Conservation (phyloP, 371 early-diverging fungal species). For the Choanephora cucurbitarum region DNA sequence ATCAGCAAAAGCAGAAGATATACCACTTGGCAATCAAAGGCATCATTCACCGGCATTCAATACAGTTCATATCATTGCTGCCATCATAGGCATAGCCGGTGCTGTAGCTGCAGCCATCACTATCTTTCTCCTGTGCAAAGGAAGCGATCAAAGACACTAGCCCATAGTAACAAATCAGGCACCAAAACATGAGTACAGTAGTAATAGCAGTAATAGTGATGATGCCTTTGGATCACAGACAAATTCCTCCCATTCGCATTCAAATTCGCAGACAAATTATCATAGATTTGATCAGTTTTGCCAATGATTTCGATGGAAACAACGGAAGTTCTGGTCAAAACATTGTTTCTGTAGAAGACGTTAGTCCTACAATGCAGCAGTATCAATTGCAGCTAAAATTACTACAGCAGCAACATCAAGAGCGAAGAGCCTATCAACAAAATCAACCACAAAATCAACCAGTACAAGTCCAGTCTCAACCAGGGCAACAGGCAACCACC, state of each 20-base stretch:
- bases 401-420: conserved; percentile 18
- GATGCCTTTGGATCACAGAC: neutral
- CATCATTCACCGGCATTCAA: conserved; percentile 37
- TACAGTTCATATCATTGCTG: conserved; percentile 41
- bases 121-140: conserved; percentile 29
- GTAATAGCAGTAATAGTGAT: too few relatives aligned
- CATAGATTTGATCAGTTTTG: conserved; percentile 19
- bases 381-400: conserved; percentile 23
- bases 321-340: conserved; percentile 7
- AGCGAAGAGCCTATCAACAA: too few relatives aligned
- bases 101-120: conserved; percentile 31
- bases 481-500: neutral
- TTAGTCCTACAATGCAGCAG: conserved; percentile 27
- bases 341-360: conserved; percentile 10
- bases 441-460: too few relatives aligned
- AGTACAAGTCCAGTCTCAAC: too few relatives aligned
- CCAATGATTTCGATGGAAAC: conserved; percentile 20
- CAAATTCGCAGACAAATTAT: neutral
- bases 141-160: conserved; percentile 8
- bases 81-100: conserved; percentile 34
- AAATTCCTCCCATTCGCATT: neutral
- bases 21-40: conserved; percentile 21
- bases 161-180: neutral
- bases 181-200: too few relatives aligned
- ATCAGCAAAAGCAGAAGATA: neutral